A percentile compares a stretch with the other conserved stretches of the same genome.
Conservation (phyloP, 768 basidiomycete genomes). For the Termitomyces eurrhizus region DNA sequence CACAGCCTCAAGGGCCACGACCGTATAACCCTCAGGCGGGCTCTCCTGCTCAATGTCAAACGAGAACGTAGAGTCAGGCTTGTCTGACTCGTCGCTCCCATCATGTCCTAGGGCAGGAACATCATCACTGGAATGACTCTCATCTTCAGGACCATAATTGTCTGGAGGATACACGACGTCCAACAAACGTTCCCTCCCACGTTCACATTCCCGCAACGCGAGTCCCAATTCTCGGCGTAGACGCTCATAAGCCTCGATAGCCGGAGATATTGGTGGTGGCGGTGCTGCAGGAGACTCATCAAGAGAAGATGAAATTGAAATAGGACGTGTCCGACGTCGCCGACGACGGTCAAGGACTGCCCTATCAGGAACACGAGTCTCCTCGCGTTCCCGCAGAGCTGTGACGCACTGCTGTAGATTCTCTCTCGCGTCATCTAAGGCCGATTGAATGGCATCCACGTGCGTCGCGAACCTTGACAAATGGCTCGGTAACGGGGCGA, state of each 20-base stretch:
- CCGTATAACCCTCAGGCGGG: constrained; percentile 14
- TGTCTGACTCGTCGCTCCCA: constrained; percentile 53
- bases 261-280: constrained; percentile 31
- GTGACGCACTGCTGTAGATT: constrained; percentile 61
- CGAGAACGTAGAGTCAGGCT: constrained; percentile 37
- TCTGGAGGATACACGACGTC: constrained; percentile 49
- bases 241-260: constrained; percentile 70
- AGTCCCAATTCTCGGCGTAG: constrained; percentile 73
- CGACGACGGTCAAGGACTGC: constrained; percentile 3
- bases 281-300: constrained; percentile 31
- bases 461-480: constrained; percentile 69
- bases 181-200: constrained; percentile 63
- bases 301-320: constrained; percentile 15
- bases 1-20: constrained; percentile 25
- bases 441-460: constrained; percentile 63
- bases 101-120: constrained; percentile 53
- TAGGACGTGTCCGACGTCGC: constrained; percentile 16
- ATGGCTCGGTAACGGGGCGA: constrained; percentile 73
- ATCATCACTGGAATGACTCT: constrained; percentile 37
- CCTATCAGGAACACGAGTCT: constrained; percentile 19
- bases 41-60: constrained; percentile 25
- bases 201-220: constrained; percentile 78
- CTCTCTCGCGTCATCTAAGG: constrained; percentile 68
- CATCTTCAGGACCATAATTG: constrained; percentile 33
- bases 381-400: constrained; percentile 50